Conservation (phyloP, 441 rosid genomes). For the Aquilaria agallochum region DNA sequence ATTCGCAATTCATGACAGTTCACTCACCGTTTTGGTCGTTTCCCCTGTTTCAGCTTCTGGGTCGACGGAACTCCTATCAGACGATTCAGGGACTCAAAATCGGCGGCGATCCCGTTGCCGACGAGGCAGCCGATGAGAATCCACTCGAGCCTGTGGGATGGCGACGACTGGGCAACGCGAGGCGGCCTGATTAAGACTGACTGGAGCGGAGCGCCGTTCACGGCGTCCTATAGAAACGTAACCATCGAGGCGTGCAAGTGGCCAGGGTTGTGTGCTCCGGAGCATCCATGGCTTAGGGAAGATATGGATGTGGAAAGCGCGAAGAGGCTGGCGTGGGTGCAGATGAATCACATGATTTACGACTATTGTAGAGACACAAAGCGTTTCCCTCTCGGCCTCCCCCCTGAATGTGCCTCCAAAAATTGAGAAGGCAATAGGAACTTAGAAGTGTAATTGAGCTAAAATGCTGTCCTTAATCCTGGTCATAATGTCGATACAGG, state of each 20-base stretch:
- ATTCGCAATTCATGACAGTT: background rate
- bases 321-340: slow-evolving; percentile 23
- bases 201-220: slow-evolving; percentile 51
- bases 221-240: slow-evolving; percentile 36
- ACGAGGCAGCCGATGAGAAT: slow-evolving; percentile 44
- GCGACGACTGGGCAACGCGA: slow-evolving; percentile 55
- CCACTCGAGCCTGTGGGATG: slow-evolving; percentile 50
- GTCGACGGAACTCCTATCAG: slow-evolving; percentile 43
- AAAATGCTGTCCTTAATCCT: too few relatives aligned
- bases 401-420: slow-evolving; percentile 18
- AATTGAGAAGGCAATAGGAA: background rate
- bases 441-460: too few relatives aligned
- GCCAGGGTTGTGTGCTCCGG: slow-evolving; percentile 16
- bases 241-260: slow-evolving; percentile 30
- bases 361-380: slow-evolving; percentile 27
- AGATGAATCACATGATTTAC: slow-evolving; percentile 26
- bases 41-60: slow-evolving; percentile 29
- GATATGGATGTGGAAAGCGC: slow-evolving; percentile 10
- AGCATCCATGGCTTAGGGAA: slow-evolving; percentile 17
- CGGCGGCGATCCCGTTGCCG: slow-evolving; percentile 34
- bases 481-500: too few relatives aligned
- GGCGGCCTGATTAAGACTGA: slow-evolving; percentile 57
- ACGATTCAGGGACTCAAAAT: slow-evolving; percentile 39
- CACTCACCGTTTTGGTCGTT: background rate
- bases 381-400: slow-evolving; percentile 30